phyloP scores from a whole-genome alignment of 129 eudicot genomes.

The Lactuca saligna region DNA sequence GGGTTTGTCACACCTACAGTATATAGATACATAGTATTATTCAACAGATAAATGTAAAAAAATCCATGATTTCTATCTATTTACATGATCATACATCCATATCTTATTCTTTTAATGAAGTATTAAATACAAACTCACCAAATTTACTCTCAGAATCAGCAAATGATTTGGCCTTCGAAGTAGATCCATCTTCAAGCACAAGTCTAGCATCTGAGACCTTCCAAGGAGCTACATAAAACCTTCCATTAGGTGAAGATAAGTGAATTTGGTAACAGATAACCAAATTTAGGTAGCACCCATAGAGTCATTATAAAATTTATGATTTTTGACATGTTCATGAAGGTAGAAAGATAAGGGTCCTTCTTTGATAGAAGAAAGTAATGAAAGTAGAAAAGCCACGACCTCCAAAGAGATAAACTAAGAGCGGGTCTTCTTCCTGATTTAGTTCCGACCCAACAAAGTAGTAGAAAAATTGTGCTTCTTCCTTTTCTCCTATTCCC shows the following conservation, averaged over 20 bases:
- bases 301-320: no score
- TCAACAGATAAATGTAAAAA: no score
- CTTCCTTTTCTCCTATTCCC: conserved; percentile 46
- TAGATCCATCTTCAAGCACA: conserved; percentile 93
- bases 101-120: conserved; percentile 84
- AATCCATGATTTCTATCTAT: background rate
- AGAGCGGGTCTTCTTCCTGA: conserved; percentile 49
- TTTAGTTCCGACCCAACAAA: conserved; percentile 50
- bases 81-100: background rate
- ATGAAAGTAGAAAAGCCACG: conserved; percentile 51
- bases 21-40: no score
- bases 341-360: no score
- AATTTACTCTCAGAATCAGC: conserved; percentile 96
- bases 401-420: conserved; percentile 58
- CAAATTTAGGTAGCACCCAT: background rate
- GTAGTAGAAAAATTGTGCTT: conserved; percentile 51
- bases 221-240: conserved; percentile 65
- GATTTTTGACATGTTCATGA: no score
- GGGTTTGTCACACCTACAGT: conserved; percentile 86
- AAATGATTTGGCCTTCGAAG: conserved; percentile 93
- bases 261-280: background rate
- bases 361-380: conserved; percentile 42
- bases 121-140: conserved; percentile 96
- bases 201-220: conserved; percentile 96
- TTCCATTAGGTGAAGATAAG: conserved; percentile 26